These are phyloP conservation scores for Daldinia concentrica DNA, from an alignment of 495 filamentous ascomycete genomes.

Conservation along the genomic window DNA sequence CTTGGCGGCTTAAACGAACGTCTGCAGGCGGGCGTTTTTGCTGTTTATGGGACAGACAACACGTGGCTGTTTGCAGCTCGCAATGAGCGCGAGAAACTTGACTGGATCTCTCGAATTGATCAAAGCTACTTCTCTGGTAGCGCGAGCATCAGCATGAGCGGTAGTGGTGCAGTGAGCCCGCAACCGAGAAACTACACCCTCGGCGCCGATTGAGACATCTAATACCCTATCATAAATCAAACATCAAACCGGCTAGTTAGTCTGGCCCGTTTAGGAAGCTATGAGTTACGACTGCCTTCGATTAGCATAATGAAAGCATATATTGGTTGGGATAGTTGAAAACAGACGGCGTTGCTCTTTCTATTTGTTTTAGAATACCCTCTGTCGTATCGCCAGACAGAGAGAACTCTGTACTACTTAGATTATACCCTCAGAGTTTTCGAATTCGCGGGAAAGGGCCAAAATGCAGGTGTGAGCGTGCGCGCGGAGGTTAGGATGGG, in stretches of 20 bases:
- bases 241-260: conserved; percentile 24
- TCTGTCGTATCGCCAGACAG: conserved; percentile 18
- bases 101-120: conserved; percentile 90
- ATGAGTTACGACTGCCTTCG: conserved; percentile 40
- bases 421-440: conserved; percentile 35
- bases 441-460: conserved; percentile 22
- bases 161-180: conserved; percentile 46
- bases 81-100: conserved; percentile 86
- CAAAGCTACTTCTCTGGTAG: conserved; percentile 56
- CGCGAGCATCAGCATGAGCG: conserved; percentile 42
- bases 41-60: conserved; percentile 90
- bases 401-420: conserved; percentile 27
- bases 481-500: neutral
- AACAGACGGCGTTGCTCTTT: conserved; percentile 33
- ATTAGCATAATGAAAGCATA: conserved; percentile 42
- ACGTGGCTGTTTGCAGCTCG: conserved; percentile 93
- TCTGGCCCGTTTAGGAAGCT: conserved; percentile 28
- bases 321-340: conserved; percentile 43
- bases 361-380: conserved; percentile 39
- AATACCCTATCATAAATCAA: conserved; percentile 20
- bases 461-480: conserved; percentile 16
- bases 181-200: conserved; percentile 36
- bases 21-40: conserved; percentile 79
- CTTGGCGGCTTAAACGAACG: conserved; percentile 58
- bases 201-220: conserved; percentile 22